phyloP scores from a whole-genome alignment of 2,329 filamentous ascomycete species.

The Trichoderma guizhouense region DNA sequence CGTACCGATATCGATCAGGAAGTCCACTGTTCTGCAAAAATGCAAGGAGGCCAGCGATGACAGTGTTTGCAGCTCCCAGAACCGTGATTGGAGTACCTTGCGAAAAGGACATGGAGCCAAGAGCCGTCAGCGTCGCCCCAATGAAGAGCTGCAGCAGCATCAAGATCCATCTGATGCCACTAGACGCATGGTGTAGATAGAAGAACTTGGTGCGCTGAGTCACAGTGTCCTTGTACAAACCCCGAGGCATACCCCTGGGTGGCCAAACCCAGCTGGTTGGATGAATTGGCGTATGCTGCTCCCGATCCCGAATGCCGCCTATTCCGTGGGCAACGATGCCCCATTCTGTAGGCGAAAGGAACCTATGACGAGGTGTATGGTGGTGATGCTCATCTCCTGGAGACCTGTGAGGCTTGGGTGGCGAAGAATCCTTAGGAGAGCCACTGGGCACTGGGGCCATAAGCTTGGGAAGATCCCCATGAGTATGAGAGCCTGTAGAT shows the following conservation, averaged over 20 bases:
- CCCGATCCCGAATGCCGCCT: constrained; percentile 45
- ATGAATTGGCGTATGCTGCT: constrained; percentile 41
- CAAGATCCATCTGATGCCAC: constrained; percentile 42
- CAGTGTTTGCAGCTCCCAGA: constrained; percentile 50
- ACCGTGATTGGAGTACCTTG: constrained; percentile 44
- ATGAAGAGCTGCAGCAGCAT: constrained; percentile 49
- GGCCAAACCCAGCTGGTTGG: constrained; percentile 44
- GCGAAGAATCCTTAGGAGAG: background rate
- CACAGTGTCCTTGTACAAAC: constrained; percentile 49
- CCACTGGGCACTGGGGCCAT: background rate
- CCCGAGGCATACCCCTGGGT: constrained; percentile 44
- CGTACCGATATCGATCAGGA: constrained; percentile 48
- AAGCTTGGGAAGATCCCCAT: background rate
- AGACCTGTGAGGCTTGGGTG: constrained; percentile 7
- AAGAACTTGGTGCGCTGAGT: constrained; percentile 43
- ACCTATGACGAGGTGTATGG: constrained; percentile 32
- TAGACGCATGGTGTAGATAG: constrained; percentile 43
- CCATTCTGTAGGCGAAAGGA: constrained; percentile 45
- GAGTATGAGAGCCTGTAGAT: background rate
- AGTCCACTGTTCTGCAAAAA: constrained; percentile 53
- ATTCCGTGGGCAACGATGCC: constrained; percentile 45
- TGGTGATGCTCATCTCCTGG: constrained; percentile 21
- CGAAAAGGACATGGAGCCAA: constrained; percentile 41
- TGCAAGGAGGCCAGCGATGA: constrained; percentile 48
- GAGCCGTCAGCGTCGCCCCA: constrained; percentile 47